A percentile compares a stretch with the other conserved stretches of the same genome.
Evolutionary conservation across 2,329 filamentous ascomycete species (phyloP).

Genomic region (Phoma sp.): DNA sequence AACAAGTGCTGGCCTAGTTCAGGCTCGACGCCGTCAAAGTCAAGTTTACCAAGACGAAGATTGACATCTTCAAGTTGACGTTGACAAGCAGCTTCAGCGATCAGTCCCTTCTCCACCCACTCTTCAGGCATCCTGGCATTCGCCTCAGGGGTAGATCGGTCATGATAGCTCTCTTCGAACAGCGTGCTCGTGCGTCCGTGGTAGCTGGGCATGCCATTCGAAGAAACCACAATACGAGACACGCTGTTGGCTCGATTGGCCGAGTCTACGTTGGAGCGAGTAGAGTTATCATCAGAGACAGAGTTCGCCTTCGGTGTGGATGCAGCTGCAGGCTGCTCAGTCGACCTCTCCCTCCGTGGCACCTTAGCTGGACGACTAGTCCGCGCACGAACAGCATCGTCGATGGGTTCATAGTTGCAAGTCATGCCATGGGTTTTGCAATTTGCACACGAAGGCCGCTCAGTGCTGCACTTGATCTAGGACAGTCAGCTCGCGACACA

Average conservation of each 20-base stretch:
- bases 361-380: conserved; percentile 27
- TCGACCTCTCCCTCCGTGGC: conserved; percentile 16
- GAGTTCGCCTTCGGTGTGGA: not conserved
- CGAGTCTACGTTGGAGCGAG: conserved; percentile 8
- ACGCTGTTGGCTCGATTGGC: conserved; percentile 33
- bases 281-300: conserved; percentile 6
- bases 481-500: conserved; percentile 17
- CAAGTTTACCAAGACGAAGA: conserved; percentile 54
- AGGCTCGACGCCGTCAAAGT: conserved; percentile 63
- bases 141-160: conserved; percentile 22
- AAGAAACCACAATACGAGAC: conserved; percentile 50
- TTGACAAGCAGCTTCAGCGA: conserved; percentile 57
- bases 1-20: conserved; percentile 61
- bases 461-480: conserved; percentile 58
- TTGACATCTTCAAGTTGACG: conserved; percentile 60
- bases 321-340: not conserved
- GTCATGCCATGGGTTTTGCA: conserved; percentile 55
- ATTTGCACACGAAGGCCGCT: conserved; percentile 54
- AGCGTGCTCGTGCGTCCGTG: conserved; percentile 59
- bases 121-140: conserved; percentile 39
- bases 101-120: conserved; percentile 55
- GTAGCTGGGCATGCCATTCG: conserved; percentile 53
- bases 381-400: conserved; percentile 24
- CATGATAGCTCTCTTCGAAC: conserved; percentile 51
- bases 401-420: conserved; percentile 52